Evolutionary conservation across 1,284 basidiomycete species (phyloP).

Genomic region (Cryptococcus sp.): DNA sequence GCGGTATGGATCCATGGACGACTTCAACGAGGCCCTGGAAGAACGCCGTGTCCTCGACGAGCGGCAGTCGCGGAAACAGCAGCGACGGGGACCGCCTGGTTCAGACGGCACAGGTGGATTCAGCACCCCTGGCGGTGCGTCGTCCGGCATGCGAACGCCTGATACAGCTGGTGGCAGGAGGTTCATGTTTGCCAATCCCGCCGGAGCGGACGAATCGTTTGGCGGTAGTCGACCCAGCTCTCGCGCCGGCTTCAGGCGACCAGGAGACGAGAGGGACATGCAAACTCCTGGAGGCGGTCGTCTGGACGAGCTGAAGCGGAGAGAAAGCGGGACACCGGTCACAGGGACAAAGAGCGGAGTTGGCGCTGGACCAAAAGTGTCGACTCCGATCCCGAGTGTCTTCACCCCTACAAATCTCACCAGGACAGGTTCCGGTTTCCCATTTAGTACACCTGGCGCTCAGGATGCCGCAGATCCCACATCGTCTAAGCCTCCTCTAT

Average conservation of each 20-base stretch:
- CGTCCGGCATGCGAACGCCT: conserved; percentile 49
- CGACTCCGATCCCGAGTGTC: conserved; percentile 82
- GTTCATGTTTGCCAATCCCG: conserved; percentile 50
- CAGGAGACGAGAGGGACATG: conserved; percentile 63
- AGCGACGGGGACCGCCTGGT: conserved; percentile 42
- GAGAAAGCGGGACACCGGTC: conserved; percentile 25
- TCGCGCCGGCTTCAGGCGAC: conserved; percentile 75
- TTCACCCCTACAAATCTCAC: conserved; percentile 68
- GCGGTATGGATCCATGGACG: conserved; percentile 78
- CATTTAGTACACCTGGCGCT: conserved; percentile 17
- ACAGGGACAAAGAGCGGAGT: conserved; percentile 1
- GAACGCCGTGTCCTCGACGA: conserved; percentile 84
- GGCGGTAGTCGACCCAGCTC: conserved; percentile 61
- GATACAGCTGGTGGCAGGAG: conserved; percentile 52
- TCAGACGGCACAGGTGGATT: conserved; percentile 45
- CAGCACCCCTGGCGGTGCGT: conserved; percentile 67
- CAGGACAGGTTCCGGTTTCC: conserved; percentile 34
- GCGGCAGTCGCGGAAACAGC: conserved; percentile 62
- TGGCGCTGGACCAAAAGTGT: conserved; percentile 28
- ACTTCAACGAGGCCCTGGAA: conserved; percentile 83
- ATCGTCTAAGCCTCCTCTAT: conserved; percentile 48
- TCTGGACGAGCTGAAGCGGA: conserved; percentile 42
- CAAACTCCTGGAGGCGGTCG: conserved; percentile 38
- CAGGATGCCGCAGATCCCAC: conserved; percentile 25
- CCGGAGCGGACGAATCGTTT: conserved; percentile 24